Base-by-base conservation (phyloP, 2,329 filamentous ascomycete species). In the Nemania diffusa region DNA sequence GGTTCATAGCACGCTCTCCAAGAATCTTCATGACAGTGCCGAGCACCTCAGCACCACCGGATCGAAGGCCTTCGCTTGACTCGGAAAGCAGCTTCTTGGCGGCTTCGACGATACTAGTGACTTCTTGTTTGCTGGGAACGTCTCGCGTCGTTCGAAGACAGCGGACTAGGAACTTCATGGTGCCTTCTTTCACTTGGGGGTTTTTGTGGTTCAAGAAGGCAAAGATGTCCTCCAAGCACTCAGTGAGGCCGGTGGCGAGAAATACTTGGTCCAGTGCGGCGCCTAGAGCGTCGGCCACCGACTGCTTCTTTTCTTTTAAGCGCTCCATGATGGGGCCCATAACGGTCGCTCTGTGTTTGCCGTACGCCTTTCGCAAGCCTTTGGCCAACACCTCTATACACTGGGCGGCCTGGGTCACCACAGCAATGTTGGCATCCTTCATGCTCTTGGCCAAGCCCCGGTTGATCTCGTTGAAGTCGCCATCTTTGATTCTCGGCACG, bases 1-100 rank as follows among this genome's bases (percentile, higher is more conserved):
- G 91, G 50, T 92, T 93, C 96, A 99, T 99, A 59, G 92, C 92
- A 64, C 96, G 89, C 79, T 99, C 97, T 48, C 96, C 95, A 82
- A 98, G 92, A 62, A 99, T 98, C 82, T 98, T 99, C 96, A 97
- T 98, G 57, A 99, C 80, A 0, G 94, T 97, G 70, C 97, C 96
- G 2, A 99, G 84, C 37, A 96, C 90, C 79, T 99, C 96, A 15
- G 94, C 94, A 78, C 94, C 96, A 32, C 93, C 94, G 56, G 95
- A 91, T 80, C 96, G 89, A 66, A 97, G 88, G 2, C 87, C 90
- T 73, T 97, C 94, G 72, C 90, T 94, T 0, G 93, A 95, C 78
- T 99, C 96, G 0, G 94, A 91, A 17, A 99, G 84, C 7, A 98
- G 84, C 79, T 97, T 98, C 76, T 95, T 97, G 29, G 90, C 90